Percentiles rank a stretch among this genome's conserved stretches.
Evolutionary conservation across 768 basidiomycete genomes (phyloP).

Genomic region (Termitomyces sp.): DNA sequence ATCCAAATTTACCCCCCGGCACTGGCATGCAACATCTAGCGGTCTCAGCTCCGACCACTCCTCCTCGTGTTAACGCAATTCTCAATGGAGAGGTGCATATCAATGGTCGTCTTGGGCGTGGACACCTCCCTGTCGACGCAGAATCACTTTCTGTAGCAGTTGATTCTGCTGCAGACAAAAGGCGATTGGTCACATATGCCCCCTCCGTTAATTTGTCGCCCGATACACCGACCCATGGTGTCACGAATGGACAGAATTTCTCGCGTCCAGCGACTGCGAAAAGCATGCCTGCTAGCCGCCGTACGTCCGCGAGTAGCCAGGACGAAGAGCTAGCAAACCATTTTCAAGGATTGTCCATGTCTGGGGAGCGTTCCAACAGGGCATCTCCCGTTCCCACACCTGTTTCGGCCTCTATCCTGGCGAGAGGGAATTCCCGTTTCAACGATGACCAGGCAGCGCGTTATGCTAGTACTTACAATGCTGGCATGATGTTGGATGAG

Average conservation of each 20-base stretch:
- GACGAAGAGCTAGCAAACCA: conserved; percentile 81
- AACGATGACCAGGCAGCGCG: conserved; percentile 56
- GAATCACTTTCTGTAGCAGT: conserved; percentile 69
- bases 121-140: conserved; percentile 53
- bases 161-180: conserved; percentile 68
- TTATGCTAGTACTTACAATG: conserved; percentile 67
- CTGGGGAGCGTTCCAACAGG: conserved; percentile 56
- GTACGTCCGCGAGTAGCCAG: conserved; percentile 84
- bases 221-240: conserved; percentile 48
- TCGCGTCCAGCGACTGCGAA: conserved; percentile 74
- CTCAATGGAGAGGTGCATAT: conserved; percentile 57
- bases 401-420: conserved; percentile 50
- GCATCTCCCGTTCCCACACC: conserved; percentile 55
- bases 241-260: conserved; percentile 49
- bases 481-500: conserved; percentile 90
- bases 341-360: conserved; percentile 67
- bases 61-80: conserved; percentile 72
- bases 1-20: conserved; percentile 40
- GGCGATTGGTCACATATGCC: conserved; percentile 85
- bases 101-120: conserved; percentile 37
- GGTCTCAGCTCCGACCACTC: conserved; percentile 86
- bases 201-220: conserved; percentile 74
- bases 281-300: conserved; percentile 90
- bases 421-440: conserved; percentile 50
- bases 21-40: conserved; percentile 71